Evolutionary conservation across 2,329 filamentous ascomycete species (phyloP), one percentile per base, ranked within the genome.

Genomic region (Aspergillus calidoustus): DNA sequence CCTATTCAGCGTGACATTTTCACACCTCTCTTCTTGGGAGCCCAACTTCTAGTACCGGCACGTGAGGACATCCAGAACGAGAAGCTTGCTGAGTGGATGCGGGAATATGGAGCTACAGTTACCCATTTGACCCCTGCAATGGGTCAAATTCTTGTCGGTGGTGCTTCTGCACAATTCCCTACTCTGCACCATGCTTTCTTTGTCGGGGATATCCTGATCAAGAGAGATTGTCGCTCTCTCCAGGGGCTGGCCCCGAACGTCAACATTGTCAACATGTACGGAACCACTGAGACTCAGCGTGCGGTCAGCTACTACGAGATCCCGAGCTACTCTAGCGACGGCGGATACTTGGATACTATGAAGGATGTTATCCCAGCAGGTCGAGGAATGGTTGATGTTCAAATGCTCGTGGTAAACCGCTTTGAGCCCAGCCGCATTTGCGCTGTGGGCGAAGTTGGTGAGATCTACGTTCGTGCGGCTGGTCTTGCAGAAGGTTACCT

Each of bases 91-190:
- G 92, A 96, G 72, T 99, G 95, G 95, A 92, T 97, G 84, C 83
- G 84, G 56, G 86, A 89, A 56, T 86, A 91, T 72, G 80, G 84
- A 59, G 87, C 91, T 3, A 96, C 89, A 17, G 91, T 93, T 22
- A 92, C 90, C 13, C 95, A 98, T 77, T 80, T 98, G 44, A 99
- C 95, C 1, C 95, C 95, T 9, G 95, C 95, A 60, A 97, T 98
- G 93, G 93, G 93, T 59, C 92, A 97, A 70, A 95, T 98, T 64
- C 81, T 98, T 2, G 89, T 94, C n/a, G 93, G 93, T 48, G 92
- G 91, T 67, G 91, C 92, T 25, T 89, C 81, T 3, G 88, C 91
- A 0, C 78, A 91, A 67, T 96, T 97, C 71, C 90, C 92, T 1
- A 83, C 85, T 13, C 82, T 98, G n/a, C 84, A 89, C 61, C 83